Evolutionary conservation across 352 stramenopile genomes (phyloP), one percentile per base, ranked within the genome.

Genomic region (Globisporangium spinosum): DNA sequence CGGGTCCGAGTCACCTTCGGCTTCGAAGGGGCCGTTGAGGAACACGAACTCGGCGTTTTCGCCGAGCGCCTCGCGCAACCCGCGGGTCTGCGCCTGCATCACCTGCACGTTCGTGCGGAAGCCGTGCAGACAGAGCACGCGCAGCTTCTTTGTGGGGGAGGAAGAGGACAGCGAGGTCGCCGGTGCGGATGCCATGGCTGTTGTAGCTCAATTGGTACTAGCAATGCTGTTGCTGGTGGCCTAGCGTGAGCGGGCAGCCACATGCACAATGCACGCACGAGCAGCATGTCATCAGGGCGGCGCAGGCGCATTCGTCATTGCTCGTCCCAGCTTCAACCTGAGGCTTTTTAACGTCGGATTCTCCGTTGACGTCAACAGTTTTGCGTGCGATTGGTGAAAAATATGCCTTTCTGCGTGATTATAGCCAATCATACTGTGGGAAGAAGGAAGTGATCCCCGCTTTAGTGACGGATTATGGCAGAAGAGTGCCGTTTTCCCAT

Each of bases 71-170:
- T 64, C 57, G 38, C 72, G 79, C 70, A 88, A 66, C 1, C 70
- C 76, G 12, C 76, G 77, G 12, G 70, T 76, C 53, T 88, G 79
- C 55, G 77, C 65, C 45, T 72, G 38, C 77, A 88, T 85, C 53
- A 88, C 75, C 45, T 74, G 45, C 32, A 62, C 61, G 65, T 88
- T 88, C 20, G 77, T 85, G 29, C 79, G 79, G 66, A 81, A 88
- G 22, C 79, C 79, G 59, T 88, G 79, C 20, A 86, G 65, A 40
- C 78, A 86, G n/a, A 86, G 58, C 58, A 83, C 75, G 12, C 78
- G 76, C 25, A 85, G 75, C 56, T 76, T 78, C 61, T 65, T 65
- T 5, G 8, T 17, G 23, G 23, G 4, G 10, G 20, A 12, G 57
- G 55, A 12, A 54, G 49, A 54, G 61, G 57, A 20, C 17, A 27